These are phyloP conservation scores for Quercus variabilis DNA, from an alignment of 306 rosid genomes.

Conservation along the genomic window DNA sequence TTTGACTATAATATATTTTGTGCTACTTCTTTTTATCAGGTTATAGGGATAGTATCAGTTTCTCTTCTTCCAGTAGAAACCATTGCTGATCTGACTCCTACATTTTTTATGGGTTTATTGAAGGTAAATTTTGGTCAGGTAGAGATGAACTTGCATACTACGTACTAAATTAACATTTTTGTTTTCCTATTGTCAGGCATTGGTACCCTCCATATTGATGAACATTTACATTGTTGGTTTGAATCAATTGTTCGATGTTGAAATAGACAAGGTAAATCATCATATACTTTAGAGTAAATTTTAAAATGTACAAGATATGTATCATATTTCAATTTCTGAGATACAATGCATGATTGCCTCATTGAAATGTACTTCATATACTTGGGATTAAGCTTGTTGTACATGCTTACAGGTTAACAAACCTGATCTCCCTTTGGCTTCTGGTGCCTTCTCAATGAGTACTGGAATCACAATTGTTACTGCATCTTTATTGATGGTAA, in stretches of 20 bases:
- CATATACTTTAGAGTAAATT: background rate
- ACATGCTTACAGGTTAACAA: conserved; percentile 17
- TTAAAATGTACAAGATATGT: background rate
- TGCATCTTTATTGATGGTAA: conserved; percentile 12
- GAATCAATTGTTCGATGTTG: conserved; percentile 24
- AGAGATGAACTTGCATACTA: background rate
- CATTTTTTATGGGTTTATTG: conserved; percentile 15
- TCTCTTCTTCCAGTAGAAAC: conserved; percentile 24
- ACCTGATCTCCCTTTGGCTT: conserved; percentile 22
- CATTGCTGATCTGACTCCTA: conserved; percentile 2
- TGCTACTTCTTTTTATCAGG: background rate
- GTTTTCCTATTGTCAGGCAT: conserved; percentile 10
- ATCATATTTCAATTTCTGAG: background rate
- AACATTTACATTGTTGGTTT: conserved; percentile 24
- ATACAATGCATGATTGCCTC: background rate
- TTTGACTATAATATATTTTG: background rate
- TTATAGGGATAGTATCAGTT: conserved; percentile 18
- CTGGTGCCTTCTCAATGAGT: conserved; percentile 23
- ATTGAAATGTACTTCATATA: background rate
- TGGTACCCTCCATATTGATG: conserved; percentile 19
- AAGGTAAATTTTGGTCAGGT: conserved; percentile 4
- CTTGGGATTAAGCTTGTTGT: background rate
- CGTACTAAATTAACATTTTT: background rate
- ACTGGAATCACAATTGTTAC: conserved; percentile 19
- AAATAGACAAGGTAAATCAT: conserved; percentile 20